A percentile compares a stretch with the other conserved stretches of the same genome.
These are phyloP conservation scores for Parastagonospora avenae DNA, from an alignment of 2,329 filamentous ascomycete species.

Conservation along the genomic window DNA sequence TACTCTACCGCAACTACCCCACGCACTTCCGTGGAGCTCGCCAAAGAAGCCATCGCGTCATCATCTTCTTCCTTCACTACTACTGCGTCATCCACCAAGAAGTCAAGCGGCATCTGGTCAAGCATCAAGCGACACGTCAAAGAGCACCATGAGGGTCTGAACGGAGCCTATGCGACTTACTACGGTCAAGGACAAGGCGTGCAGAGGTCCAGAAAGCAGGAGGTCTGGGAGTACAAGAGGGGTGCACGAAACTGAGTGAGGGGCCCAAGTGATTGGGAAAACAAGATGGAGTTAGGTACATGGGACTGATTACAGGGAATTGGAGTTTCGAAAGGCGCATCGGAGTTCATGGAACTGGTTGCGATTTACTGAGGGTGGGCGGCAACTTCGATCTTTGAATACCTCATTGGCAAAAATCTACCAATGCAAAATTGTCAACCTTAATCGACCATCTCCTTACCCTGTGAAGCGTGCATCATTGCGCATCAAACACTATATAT, in stretches of 20 bases:
- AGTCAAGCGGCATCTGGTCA: slow-evolving; percentile 16
- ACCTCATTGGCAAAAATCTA: too few species aligned
- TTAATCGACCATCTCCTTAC: background rate
- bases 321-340: background rate
- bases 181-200: slow-evolving; percentile 21
- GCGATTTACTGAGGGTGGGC: too few species aligned
- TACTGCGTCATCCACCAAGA: slow-evolving; percentile 3
- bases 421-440: too few species aligned
- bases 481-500: background rate
- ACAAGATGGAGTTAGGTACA: too few species aligned
- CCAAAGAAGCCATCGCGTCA: slow-evolving; percentile 11
- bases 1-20: slow-evolving; percentile 21
- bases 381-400: too few species aligned
- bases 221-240: slow-evolving; percentile 24
- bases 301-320: too few species aligned
- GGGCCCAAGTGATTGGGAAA: background rate
- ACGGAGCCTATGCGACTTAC: slow-evolving; percentile 23
- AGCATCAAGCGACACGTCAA: slow-evolving; percentile 22
- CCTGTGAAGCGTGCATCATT: background rate
- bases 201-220: background rate
- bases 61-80: slow-evolving; percentile 6
- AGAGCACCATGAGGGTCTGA: slow-evolving; percentile 29
- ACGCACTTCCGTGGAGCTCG: slow-evolving; percentile 20
- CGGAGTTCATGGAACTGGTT: too few species aligned
- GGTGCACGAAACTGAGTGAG: slow-evolving; percentile 3